Base-by-base conservation (phyloP, 805 yeast species). In the Trichomonascus vanleenenianus region DNA sequence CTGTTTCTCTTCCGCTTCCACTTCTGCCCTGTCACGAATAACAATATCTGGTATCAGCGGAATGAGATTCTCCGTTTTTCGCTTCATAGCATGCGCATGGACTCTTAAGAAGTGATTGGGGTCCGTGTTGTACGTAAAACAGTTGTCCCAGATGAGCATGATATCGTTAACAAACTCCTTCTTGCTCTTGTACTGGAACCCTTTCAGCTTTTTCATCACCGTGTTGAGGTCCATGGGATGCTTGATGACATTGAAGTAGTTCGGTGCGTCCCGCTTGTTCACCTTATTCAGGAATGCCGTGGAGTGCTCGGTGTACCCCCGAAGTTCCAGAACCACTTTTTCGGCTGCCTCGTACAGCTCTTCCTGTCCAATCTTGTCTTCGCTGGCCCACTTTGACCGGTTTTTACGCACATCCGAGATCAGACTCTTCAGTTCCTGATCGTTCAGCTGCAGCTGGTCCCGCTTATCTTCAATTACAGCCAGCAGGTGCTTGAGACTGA, bases 241-340 rank as follows among this genome's bases (percentile, higher is more conserved):
- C 56, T 87, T 89, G 57, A 93, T 91, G 36, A 93, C 74, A 46
- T 83, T 81, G 53, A 87, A 87, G 64, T 93, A 93, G 60, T 93
- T 93, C 6, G 98, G 99, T 0, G 99, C 99, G 58, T 93, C 99
- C 46, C 98, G 75, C 61, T 93, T 93, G 48, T 93, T 86, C n/a
- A 93, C 99, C 59, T 86, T 85, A 65, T 89, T 93, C 53, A 93
- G 71, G 59, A 93, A 93, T 0, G 97, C 95, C 1, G 97, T 88
- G 0, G 97, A 88, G 64, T 93, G 97, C 58, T 93, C 97, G 0
- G 98, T 91, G 55, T 83, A 86, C 5, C 91, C 85, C 58, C 98
- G 74, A 30, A 93, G 68, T 56, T 93, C 97, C 52, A 81, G 68
- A 0, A 91, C 89, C 1, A 93, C 98, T 58, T 88, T 89, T 56